Percentiles rank a stretch among this genome's conserved stretches.
phyloP scores from a whole-genome alignment of 768 basidiomycete species.

The Suillus lakei region DNA sequence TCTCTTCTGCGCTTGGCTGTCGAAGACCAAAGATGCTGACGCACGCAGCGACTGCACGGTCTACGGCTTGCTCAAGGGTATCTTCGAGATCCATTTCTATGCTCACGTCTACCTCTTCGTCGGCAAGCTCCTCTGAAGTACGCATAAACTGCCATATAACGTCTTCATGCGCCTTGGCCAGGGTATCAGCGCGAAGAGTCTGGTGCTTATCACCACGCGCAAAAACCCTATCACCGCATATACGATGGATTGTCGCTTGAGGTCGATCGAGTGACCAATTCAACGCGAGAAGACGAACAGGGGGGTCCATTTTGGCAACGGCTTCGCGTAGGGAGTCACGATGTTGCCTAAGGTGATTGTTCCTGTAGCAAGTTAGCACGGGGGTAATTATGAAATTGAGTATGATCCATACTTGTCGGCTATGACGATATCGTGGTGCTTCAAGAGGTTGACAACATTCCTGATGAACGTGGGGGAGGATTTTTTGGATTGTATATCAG shows the following conservation, averaged over 20 bases:
- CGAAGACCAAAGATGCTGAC: conserved; percentile 61
- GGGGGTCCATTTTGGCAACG: conserved; percentile 45
- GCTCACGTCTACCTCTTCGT: conserved; percentile 65
- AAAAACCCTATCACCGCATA: conserved; percentile 78
- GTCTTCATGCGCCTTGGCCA: conserved; percentile 66
- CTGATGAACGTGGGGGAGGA: conserved; percentile 69
- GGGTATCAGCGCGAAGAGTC: conserved; percentile 63
- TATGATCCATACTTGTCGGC: conserved; percentile 79
- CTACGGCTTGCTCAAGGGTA: conserved; percentile 56
- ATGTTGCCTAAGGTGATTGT: conserved; percentile 87
- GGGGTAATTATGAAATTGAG: background rate
- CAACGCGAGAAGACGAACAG: conserved; percentile 79
- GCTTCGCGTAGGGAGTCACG: conserved; percentile 71
- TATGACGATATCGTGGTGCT: conserved; percentile 76
- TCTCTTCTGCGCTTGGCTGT: conserved; percentile 56
- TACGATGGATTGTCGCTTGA: conserved; percentile 65
- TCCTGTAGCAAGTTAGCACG: conserved; percentile 47
- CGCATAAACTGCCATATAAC: conserved; percentile 84
- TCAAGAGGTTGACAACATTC: conserved; percentile 69
- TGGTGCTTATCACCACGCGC: conserved; percentile 87
- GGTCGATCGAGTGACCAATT: conserved; percentile 72
- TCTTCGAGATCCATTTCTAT: conserved; percentile 72
- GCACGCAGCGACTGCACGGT: conserved; percentile 63
- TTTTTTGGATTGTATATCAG: conserved; percentile 80
- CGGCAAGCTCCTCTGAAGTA: conserved; percentile 60